Conservation (phyloP, 768 basidiomycete species). For the Phaffia tasmanica region DNA sequence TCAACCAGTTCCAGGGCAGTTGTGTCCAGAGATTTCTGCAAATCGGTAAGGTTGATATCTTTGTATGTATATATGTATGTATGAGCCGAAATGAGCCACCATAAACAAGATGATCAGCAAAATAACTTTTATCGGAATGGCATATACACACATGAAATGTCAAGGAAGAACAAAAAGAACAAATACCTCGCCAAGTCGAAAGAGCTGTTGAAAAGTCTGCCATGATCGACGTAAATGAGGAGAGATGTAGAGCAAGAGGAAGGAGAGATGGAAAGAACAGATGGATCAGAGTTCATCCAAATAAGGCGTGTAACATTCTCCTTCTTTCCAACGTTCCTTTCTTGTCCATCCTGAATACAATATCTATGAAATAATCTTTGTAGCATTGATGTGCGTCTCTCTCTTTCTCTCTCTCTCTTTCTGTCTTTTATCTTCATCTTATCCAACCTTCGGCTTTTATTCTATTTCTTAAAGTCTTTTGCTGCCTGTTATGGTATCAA, state of each 20-base stretch:
- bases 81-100: not conserved
- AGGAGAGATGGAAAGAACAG: too few species aligned
- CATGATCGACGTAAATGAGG: not conserved
- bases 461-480: too few species aligned
- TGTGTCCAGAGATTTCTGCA: conserved; percentile 83
- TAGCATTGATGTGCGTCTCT: too few species aligned
- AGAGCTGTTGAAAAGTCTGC: conserved; percentile 76
- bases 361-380: too few species aligned
- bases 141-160: not conserved
- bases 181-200: conserved; percentile 75
- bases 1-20: conserved; percentile 94
- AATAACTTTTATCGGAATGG: not conserved
- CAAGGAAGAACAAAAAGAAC: not conserved
- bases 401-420: not conserved
- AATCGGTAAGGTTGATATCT: conserved; percentile 79
- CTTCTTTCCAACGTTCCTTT: too few species aligned
- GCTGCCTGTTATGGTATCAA: too few species aligned
- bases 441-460: too few species aligned
- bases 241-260: not conserved
- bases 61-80: not conserved
- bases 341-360: too few species aligned
- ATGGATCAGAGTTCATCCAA: too few species aligned
- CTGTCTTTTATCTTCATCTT: too few species aligned
- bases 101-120: not conserved
- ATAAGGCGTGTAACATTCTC: too few species aligned